Percentiles rank a stretch among this genome's conserved stretches.
Evolutionary conservation across 805 yeast genomes (phyloP).

Genomic region (Kluyveromyces nonfermentans): DNA sequence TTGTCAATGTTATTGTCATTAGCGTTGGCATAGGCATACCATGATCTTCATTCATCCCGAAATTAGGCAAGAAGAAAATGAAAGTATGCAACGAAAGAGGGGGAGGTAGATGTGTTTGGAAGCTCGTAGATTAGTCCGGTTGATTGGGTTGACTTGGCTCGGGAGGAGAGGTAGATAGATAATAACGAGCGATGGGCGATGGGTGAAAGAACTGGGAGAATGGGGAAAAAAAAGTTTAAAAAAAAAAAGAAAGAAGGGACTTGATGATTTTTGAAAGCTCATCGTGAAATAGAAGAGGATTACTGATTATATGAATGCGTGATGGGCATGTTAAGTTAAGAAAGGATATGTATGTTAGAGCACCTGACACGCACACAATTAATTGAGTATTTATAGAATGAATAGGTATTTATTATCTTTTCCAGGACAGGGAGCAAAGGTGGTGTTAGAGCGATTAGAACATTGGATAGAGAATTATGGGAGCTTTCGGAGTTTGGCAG

Average conservation of each 20-base stretch:
- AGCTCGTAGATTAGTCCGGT: not conserved
- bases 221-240: not conserved
- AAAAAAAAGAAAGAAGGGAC: not conserved
- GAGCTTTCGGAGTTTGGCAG: not conserved
- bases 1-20: no score
- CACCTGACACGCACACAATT: no score
- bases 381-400: no score
- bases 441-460: not conserved
- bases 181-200: no score
- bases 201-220: no score
- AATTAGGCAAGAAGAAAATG: not conserved
- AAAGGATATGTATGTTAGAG: no score
- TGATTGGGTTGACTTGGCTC: not conserved
- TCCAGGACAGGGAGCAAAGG: constrained; percentile 1
- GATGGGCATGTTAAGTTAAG: no score
- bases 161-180: not conserved
- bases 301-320: no score
- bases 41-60: not conserved
- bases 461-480: not conserved
- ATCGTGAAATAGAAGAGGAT: not conserved
- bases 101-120: not conserved
- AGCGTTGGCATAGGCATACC: not conserved
- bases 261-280: not conserved
- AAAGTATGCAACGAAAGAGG: not conserved
- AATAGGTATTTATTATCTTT: not conserved